These are phyloP conservation scores for Puccinia brachypodii DNA, from an alignment of 1,284 basidiomycete genomes.

Conservation along the genomic window DNA sequence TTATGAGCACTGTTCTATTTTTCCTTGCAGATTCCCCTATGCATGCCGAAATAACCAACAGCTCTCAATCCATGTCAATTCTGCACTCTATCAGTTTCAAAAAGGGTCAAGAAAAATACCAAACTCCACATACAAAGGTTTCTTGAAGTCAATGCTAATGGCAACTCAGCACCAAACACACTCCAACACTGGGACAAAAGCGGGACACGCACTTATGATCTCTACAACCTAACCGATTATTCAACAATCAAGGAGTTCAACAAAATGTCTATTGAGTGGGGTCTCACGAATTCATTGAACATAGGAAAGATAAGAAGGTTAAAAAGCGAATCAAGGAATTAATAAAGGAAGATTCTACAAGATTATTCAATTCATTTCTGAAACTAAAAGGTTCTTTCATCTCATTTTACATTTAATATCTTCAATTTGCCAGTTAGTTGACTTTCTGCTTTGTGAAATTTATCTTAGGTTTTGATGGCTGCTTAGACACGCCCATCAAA, in stretches of 20 bases:
- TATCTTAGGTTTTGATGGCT: conserved; percentile 60
- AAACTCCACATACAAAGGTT: too few species aligned
- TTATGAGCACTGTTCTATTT: background rate
- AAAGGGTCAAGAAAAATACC: background rate
- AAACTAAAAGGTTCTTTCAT: conserved; percentile 8
- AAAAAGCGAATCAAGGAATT: background rate
- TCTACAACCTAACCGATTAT: too few species aligned
- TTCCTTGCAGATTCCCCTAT: background rate
- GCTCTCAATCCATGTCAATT: background rate
- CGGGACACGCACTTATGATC: too few species aligned
- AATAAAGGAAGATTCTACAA: background rate
- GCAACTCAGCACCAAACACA: too few species aligned
- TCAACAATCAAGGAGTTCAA: too few species aligned
- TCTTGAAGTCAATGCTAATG: too few species aligned
- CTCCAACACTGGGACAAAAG: too few species aligned
- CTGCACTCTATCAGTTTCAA: background rate
- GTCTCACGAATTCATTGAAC: background rate
- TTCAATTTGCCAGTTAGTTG: background rate
- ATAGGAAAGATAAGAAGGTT: too few species aligned
- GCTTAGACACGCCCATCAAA: conserved; percentile 53
- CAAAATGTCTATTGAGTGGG: background rate
- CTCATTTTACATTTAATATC: background rate
- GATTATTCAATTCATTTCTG: background rate
- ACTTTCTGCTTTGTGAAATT: background rate
- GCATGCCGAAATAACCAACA: background rate